Evolutionary conservation across 2,329 filamentous ascomycete genomes (phyloP), one percentile per base, ranked within the genome.

Genomic region (Fusarium anguioides): DNA sequence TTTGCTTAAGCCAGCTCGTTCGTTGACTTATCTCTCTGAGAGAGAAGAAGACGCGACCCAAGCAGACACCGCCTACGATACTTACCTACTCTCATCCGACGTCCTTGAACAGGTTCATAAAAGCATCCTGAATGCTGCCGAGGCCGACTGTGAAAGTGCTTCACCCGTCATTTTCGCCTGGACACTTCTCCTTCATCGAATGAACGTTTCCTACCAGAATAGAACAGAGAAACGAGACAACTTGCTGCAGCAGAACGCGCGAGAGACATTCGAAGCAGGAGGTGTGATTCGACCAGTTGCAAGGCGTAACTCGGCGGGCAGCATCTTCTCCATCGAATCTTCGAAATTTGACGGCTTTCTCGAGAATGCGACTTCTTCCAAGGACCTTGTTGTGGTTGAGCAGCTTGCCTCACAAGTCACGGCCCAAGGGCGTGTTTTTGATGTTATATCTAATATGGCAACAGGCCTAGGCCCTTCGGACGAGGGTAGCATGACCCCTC

Each of bases 161-260:
- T 88, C 87, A 54, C 92, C 93, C 3, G 88, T 92, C 18, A 85
- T 93, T 20, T 91, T 96, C 68, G 87, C 91, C 5, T 98, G 94
- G 94, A 88, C 90, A 6, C 82, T 95, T 45, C 86, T 97, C 24
- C 82, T 94, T 11, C 87, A 91, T 72, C 84, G 86, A 24, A 87
- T 96, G 80, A 87, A 88, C 68, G 80, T 87, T 39, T 86, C 86
- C 14, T 90, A 89, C 66, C 83, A 87, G 56, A 83, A 82, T 48
- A 83, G 89, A 42, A 87, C 86, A 36, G 89, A 91, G 74, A 83
- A 84, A 58, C 80, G 86, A 45, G 86, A 89, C 68, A 79, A 85
- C 26, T 76, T 86, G 17, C 81, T 88, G 50, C 86, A 88, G 63
- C 84, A 88, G 71, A 84, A 84, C 61, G 85, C 86, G 1, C 82